phyloP scores from a whole-genome alignment of 2,329 filamentous ascomycete genomes.

The Penicillium crustosum region DNA sequence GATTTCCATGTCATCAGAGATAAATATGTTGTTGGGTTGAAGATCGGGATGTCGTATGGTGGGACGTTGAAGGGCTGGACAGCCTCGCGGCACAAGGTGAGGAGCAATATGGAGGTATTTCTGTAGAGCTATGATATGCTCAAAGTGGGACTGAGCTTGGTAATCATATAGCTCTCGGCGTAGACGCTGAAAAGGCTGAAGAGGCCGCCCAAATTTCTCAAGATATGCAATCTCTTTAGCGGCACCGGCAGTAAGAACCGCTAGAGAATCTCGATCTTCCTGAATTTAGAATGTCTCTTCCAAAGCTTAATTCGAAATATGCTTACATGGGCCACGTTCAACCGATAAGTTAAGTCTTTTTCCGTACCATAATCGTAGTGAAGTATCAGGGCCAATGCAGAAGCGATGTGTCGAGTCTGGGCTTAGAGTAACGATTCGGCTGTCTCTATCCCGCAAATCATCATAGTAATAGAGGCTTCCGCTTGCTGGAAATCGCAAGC shows the following conservation, averaged over 20 bases:
- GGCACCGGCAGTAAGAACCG: background rate
- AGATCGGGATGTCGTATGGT: background rate
- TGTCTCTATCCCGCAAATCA: background rate
- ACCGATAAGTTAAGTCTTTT: background rate
- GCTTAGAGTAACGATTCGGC: background rate
- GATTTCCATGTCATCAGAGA: background rate
- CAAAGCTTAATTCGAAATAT: too few species aligned
- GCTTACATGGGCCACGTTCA: background rate
- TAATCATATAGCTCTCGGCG: background rate
- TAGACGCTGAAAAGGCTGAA: background rate
- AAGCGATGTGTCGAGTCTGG: background rate
- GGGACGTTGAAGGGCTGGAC: background rate
- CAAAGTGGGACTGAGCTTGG: background rate
- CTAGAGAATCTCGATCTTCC: background rate
- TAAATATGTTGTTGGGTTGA: background rate
- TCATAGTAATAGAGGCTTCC: background rate
- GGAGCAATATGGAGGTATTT: background rate
- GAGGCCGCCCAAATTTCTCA: background rate
- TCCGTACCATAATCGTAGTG: background rate
- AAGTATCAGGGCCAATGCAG: background rate
- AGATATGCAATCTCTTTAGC: background rate
- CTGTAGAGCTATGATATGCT: background rate
- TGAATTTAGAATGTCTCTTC: background rate
- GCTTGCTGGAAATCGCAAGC: background rate
- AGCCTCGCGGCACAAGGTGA: background rate